These are phyloP conservation scores for Singerocomus rubriflavus DNA, from an alignment of 1,284 basidiomycete genomes.

Conservation along the genomic window DNA sequence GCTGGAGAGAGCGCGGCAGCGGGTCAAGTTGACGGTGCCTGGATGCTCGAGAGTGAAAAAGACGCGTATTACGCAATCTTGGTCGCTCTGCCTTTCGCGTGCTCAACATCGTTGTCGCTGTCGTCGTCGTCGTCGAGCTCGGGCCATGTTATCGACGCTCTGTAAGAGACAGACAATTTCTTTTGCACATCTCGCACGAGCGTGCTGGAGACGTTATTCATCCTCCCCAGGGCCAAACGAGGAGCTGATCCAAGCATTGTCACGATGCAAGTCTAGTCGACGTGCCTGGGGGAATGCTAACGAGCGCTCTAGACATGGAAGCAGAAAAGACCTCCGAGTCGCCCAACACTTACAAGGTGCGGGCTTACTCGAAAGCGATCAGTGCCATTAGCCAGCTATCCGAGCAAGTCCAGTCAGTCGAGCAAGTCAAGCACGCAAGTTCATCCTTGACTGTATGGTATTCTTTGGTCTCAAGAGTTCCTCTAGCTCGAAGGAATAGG, in stretches of 20 bases:
- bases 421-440: constrained; percentile 36
- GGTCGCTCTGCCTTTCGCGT: neutral
- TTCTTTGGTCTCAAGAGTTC: constrained; percentile 8
- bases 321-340: constrained; percentile 39
- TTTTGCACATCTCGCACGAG: neutral
- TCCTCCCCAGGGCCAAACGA: constrained; percentile 36
- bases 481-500: constrained; percentile 44
- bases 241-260: constrained; percentile 41
- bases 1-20: neutral
- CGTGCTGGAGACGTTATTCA: constrained; percentile 14
- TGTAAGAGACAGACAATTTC: constrained; percentile 8
- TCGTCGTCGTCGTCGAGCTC: neutral
- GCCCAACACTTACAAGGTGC: constrained; percentile 48
- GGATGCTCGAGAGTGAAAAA: constrained; percentile 1
- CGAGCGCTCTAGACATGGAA: constrained; percentile 36
- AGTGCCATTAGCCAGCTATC: constrained; percentile 37
- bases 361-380: constrained; percentile 49
- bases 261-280: constrained; percentile 34
- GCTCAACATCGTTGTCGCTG: neutral
- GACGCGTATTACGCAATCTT: constrained; percentile 30
- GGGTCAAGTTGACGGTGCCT: neutral
- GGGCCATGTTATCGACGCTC: constrained; percentile 18
- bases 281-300: neutral
- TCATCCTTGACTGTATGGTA: neutral
- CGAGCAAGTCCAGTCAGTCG: constrained; percentile 40